A percentile compares a stretch with the other conserved stretches of the same genome.
These are phyloP conservation scores for Pyrus betulifolia DNA, from an alignment of 306 rosid genomes.

Conservation along the genomic window DNA sequence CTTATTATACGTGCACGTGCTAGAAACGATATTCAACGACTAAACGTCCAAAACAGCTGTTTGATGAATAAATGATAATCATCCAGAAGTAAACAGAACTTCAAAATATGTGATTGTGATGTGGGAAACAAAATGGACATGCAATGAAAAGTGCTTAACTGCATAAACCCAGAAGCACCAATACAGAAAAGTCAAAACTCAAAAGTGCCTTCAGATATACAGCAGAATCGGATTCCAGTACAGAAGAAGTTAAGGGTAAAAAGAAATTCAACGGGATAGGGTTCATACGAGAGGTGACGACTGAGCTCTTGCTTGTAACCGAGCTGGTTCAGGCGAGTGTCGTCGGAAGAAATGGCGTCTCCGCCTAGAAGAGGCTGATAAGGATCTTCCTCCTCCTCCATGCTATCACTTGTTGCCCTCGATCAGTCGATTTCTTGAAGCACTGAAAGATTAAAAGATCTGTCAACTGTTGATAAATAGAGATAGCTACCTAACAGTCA, in stretches of 20 bases:
- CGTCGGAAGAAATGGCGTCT: conserved; percentile 21
- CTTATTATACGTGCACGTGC: neutral
- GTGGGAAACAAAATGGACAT: neutral
- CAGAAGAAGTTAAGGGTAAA: neutral
- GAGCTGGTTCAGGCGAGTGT: conserved; percentile 27
- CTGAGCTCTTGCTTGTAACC: conserved; percentile 44
- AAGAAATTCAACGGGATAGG: neutral
- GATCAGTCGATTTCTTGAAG: too few relatives aligned
- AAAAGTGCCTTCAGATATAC: neutral
- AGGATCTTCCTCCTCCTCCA: neutral
- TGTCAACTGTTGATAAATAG: too few relatives aligned
- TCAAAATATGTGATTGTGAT: neutral
- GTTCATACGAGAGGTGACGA: conserved; percentile 33
- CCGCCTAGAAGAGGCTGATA: conserved; percentile 6
- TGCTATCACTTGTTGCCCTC: too few relatives aligned
- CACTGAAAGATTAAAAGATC: too few relatives aligned
- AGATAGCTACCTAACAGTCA: neutral
- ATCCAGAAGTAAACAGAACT: neutral
- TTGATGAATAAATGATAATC: neutral
- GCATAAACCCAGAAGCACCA: too few relatives aligned
- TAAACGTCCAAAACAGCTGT: neutral
- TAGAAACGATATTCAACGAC: neutral
- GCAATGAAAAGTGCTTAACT: too few relatives aligned
- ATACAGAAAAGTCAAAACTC: too few relatives aligned
- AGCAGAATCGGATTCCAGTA: neutral